Evolutionary conservation across 345 rosid genomes (phyloP).

Genomic region (Populus davidiana): DNA sequence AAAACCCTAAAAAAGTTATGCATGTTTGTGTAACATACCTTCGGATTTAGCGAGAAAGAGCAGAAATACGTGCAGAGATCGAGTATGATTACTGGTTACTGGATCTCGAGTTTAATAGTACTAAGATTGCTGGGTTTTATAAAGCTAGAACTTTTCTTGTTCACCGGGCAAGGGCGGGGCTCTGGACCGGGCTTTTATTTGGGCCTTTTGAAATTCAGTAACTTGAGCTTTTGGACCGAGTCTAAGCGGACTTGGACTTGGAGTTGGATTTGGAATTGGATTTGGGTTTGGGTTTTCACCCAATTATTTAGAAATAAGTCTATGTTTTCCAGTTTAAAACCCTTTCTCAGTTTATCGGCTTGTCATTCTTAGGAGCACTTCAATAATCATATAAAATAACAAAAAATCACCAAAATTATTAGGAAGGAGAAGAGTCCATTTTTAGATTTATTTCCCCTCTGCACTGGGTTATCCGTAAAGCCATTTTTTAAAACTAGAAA

Average conservation of each 20-base stretch:
- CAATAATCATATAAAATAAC: too few species aligned
- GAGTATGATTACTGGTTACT: neutral
- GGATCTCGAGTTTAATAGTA: neutral
- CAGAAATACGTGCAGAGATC: neutral
- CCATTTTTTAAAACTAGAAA: too few species aligned
- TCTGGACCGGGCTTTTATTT: neutral
- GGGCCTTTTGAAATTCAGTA: neutral
- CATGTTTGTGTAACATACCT: neutral
- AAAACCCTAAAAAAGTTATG: constrained; percentile 1
- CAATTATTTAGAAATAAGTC: neutral
- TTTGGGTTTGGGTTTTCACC: neutral
- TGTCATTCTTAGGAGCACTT: neutral
- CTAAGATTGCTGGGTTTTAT: neutral
- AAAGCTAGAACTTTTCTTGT: constrained; percentile 13
- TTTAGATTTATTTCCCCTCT: too few species aligned
- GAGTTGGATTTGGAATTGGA: neutral
- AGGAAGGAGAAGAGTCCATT: too few species aligned
- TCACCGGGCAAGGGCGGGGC: constrained; percentile 13
- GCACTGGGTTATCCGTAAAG: too few species aligned
- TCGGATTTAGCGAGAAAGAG: neutral
- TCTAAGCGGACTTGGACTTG: neutral
- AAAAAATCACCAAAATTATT: too few species aligned
- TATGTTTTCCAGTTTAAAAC: neutral
- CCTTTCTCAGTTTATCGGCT: neutral
- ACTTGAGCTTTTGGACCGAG: neutral